Conservation (phyloP, 495 filamentous ascomycete species). For the Cenococcum geophilum region DNA sequence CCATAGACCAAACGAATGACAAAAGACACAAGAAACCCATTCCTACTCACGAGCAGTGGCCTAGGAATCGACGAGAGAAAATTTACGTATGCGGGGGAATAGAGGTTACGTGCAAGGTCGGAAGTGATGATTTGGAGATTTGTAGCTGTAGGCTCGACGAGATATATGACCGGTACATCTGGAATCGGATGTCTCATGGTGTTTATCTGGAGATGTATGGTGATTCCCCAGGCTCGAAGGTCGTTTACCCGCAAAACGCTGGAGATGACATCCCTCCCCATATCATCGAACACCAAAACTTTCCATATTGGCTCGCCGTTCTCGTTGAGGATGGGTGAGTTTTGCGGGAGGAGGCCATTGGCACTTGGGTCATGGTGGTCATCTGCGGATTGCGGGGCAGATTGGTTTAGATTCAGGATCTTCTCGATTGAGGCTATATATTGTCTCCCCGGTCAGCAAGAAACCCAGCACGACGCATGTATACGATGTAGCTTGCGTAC, state of each 20-base stretch:
- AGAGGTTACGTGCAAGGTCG: slow-evolving; percentile 80
- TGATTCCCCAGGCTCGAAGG: slow-evolving; percentile 85
- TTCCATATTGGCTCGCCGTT: slow-evolving; percentile 83
- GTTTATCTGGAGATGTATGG: slow-evolving; percentile 92
- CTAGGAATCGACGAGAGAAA: slow-evolving; percentile 92
- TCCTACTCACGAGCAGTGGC: slow-evolving; percentile 54
- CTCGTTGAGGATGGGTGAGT: slow-evolving; percentile 75
- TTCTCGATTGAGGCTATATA: slow-evolving; percentile 81
- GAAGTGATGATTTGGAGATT: slow-evolving; percentile 80
- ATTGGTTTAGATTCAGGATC: slow-evolving; percentile 90
- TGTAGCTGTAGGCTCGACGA: slow-evolving; percentile 77
- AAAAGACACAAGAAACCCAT: background rate
- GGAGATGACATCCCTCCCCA: slow-evolving; percentile 77
- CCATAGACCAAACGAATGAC: background rate
- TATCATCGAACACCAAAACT: slow-evolving; percentile 61
- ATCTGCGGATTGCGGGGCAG: slow-evolving; percentile 50
- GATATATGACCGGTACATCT: slow-evolving; percentile 92
- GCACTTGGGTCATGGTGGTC: slow-evolving; percentile 47
- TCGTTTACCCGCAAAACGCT: slow-evolving; percentile 92
- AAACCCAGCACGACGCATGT: background rate
- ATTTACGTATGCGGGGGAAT: slow-evolving; percentile 93
- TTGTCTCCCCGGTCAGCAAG: too few species aligned
- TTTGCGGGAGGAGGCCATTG: slow-evolving; percentile 59
- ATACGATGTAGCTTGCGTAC: slow-evolving; percentile 16
- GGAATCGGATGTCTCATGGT: slow-evolving; percentile 83